These are phyloP conservation scores for Camellia granthamiana DNA, from an alignment of 148 eudicot species.

Conservation along the genomic window DNA sequence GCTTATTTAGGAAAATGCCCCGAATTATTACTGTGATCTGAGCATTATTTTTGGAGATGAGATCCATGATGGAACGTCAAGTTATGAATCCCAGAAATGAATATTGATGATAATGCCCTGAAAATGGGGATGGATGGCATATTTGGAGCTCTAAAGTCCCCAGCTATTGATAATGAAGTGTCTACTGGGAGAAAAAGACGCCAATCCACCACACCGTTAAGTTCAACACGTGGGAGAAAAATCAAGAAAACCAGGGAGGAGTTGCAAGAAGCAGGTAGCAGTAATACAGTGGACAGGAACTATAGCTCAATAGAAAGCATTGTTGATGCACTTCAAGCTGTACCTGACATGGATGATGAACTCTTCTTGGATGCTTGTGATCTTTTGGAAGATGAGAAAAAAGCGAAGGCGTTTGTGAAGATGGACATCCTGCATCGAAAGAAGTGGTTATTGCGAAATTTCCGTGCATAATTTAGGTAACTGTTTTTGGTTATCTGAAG, in stretches of 20 bases:
- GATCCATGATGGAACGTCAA: background rate
- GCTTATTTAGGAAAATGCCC: too few relatives aligned
- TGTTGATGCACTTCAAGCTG: conserved; percentile 16
- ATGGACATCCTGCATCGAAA: conserved; percentile 7
- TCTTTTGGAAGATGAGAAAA: conserved; percentile 17
- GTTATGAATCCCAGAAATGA: background rate
- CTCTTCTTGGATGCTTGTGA: conserved; percentile 18
- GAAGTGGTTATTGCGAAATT: conserved; percentile 11
- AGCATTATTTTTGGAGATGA: background rate
- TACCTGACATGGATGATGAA: conserved; percentile 13
- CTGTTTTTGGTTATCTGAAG: background rate
- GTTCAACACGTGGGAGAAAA: conserved; percentile 8
- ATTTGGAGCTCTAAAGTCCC: conserved; percentile 1
- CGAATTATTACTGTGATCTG: background rate
- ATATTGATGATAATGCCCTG: background rate
- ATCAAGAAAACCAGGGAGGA: conserved; percentile 6
- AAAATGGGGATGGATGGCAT: conserved; percentile 7
- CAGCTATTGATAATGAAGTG: background rate
- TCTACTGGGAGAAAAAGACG: conserved; percentile 1
- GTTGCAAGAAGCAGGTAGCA: background rate
- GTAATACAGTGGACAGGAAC: background rate
- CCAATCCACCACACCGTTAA: background rate
- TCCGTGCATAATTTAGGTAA: background rate
- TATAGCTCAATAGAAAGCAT: conserved; percentile 10
- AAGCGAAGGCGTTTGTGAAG: conserved; percentile 11